Conservation (phyloP, 495 filamentous ascomycete species). For the Jackrogersella multiformis region DNA sequence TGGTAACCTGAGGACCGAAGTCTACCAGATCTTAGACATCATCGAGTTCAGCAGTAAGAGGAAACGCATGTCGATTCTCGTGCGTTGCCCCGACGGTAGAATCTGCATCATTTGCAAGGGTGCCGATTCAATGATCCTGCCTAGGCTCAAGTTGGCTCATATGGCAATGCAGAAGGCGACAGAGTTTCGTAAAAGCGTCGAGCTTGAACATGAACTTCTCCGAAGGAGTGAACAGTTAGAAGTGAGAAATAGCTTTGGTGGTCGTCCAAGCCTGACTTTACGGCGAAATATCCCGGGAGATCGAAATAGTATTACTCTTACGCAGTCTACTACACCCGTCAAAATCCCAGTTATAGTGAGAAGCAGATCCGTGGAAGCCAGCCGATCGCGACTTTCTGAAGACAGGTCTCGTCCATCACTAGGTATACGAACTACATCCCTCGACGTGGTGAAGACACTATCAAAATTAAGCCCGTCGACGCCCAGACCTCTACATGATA, state of each 20-base stretch:
- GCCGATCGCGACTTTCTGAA: slow-evolving; percentile 36
- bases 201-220: slow-evolving; percentile 56
- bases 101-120: slow-evolving; percentile 91
- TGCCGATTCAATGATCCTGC: slow-evolving; percentile 80
- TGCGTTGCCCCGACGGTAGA: slow-evolving; percentile 84
- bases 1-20: slow-evolving; percentile 55
- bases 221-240: slow-evolving; percentile 55
- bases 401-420: slow-evolving; percentile 45
- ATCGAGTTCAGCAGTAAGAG: slow-evolving; percentile 91
- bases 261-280: slow-evolving; percentile 69
- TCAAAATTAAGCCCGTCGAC: slow-evolving; percentile 39
- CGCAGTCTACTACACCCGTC: slow-evolving; percentile 34
- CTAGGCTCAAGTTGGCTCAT: slow-evolving; percentile 71
- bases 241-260: slow-evolving; percentile 63
- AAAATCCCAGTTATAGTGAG: slow-evolving; percentile 48
- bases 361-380: slow-evolving; percentile 51
- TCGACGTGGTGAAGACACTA: slow-evolving; percentile 47
- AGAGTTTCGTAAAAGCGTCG: slow-evolving; percentile 76
- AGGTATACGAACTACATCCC: slow-evolving; percentile 47
- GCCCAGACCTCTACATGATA: slow-evolving; percentile 62
- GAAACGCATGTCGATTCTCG: slow-evolving; percentile 90
- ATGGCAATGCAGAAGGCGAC: slow-evolving; percentile 78
- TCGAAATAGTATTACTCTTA: slow-evolving; percentile 42
- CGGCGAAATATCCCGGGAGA: slow-evolving; percentile 52
- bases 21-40: slow-evolving; percentile 81